Evolutionary conservation across 1,139 yeast genomes (phyloP), one percentile per base, ranked within the genome.

Genomic region (Oligophagozyma castellii): DNA sequence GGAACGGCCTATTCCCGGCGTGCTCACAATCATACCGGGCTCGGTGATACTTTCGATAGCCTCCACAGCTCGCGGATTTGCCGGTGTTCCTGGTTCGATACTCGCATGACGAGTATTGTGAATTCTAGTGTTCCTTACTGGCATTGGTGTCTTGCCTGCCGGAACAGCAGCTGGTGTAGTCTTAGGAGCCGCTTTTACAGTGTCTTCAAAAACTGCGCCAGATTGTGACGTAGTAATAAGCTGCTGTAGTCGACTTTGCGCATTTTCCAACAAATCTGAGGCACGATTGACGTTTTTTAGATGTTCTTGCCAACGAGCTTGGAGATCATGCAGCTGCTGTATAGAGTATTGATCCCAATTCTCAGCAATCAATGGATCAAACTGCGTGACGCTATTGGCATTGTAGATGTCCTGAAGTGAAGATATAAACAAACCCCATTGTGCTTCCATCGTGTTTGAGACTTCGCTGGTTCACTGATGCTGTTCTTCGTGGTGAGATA

Each of bases 381-480:
- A 67, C 3, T 66, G 48, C 4, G 59, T 49, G 11, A 66, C 59
- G 40, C 71, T 79, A 43, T 73, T 73, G 25, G 70, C 60, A 38
- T 68, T 73, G 49, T 73, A 71, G 11, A 73, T 63, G 40, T 75
- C 84, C 46, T 75, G 84, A 16, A 76, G 57, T 2, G 78, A 70
- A 5, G 80, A 64, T 10, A 72, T 59, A 5, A 73, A 72, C 23
- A 69, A 65, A 43, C 73, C 79, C 86, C 86, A 76, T 43, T 70
- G 67, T 1, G 79, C 74, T 27, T 67, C 49, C 7, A 10, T 7
- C 20, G 10, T 18, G 20, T 10, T 18, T 18, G 7, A 18, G 20
- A 18, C 10, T 7, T 18, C 8, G 7, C 8, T 18, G 20, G n/a
- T n/a, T n/a, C n/a, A n/a, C n/a, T n/a, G n/a, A n/a, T n/a, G n/a